A percentile compares a stretch with the other conserved stretches of the same genome.
Evolutionary conservation across 2,329 filamentous ascomycete species (phyloP).

Genomic region (Sordariomycetes sp.): DNA sequence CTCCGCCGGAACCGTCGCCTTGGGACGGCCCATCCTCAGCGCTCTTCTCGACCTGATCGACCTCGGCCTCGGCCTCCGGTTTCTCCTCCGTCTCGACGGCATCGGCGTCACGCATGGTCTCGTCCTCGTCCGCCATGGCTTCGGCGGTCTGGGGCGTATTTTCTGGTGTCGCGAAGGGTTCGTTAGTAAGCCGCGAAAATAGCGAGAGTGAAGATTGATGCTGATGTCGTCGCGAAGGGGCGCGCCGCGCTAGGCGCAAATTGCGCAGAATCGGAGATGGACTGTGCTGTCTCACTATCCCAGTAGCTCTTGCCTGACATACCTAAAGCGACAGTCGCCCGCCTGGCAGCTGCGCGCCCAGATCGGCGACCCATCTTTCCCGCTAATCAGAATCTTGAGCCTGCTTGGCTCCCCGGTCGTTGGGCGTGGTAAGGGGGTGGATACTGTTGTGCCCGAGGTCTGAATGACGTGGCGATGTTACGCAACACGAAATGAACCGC

Average conservation of each 20-base stretch:
- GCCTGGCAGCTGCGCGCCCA: slow-evolving; percentile 41
- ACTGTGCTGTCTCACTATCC: neutral
- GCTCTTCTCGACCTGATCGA: slow-evolving; percentile 12
- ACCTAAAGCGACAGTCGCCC: slow-evolving; percentile 42
- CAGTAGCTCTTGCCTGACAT: slow-evolving; percentile 17
- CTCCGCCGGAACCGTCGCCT: slow-evolving; percentile 22
- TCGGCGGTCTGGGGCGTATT: slow-evolving; percentile 29
- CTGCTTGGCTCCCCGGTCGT: neutral
- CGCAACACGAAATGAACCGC: neutral
- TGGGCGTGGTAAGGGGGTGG: neutral
- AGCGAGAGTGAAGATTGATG: slow-evolving; percentile 3
- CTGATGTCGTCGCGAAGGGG: neutral
- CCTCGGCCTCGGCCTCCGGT: slow-evolving; percentile 10
- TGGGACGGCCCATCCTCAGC: slow-evolving; percentile 15
- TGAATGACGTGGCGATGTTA: neutral
- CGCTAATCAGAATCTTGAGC: neutral
- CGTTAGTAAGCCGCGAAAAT: slow-evolving; percentile 7
- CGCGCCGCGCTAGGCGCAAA: neutral
- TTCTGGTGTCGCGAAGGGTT: slow-evolving; percentile 22
- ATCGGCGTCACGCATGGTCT: slow-evolving; percentile 23
- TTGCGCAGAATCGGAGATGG: neutral
- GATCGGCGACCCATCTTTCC: slow-evolving; percentile 30
- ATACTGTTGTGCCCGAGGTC: neutral
- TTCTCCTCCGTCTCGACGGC: slow-evolving; percentile 13
- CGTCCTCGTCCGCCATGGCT: slow-evolving; percentile 25